Base-by-base conservation (phyloP, 2,329 filamentous ascomycete genomes). In the Dryadomyces quercus-mongolicae region DNA sequence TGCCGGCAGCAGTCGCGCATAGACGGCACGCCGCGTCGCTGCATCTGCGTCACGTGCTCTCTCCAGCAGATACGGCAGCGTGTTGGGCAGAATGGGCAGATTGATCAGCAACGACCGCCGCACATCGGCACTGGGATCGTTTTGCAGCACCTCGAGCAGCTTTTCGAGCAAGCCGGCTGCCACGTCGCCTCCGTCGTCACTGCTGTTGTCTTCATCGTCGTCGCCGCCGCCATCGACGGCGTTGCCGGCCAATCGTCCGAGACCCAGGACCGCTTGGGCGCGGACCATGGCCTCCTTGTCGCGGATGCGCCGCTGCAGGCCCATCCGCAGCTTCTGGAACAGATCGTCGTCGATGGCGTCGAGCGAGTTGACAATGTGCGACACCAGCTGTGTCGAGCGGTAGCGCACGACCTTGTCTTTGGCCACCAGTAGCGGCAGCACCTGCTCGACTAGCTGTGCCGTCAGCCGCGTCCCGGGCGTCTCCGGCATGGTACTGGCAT, bases 331-430 rank as follows among this genome's bases (percentile, higher is more conserved):
- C 56, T 88, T 80, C 62, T 90, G 83, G 66, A 95, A 98, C 12
- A 96, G 71, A 50, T 93, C 88, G 65, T 95, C 90, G 63, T 97
- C 93, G 62, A 97, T 88, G 2, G 88, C 85, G 58, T 95, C 88
- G 25, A 98, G 76, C 13, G 86, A 93, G 70, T 95, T 95, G 70
- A 98, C 85, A 58, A 96, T 84, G 66, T 95, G 88, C 2, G 90
- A 86, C 53, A 95, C 82, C 52, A 95, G 80, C 66, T 98, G 93
- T 0, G 92, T 94, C 5, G 90, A 82, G 56, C 93, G 80, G 69
- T 89, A 98, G 56, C 93, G 82, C 49, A 97, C 86, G 56, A 86
- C 86, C 69, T 96, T 97, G 70, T 98, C 93, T 70, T 95, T 97
- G 46, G 87, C 82, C 10, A 78, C 78, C 57, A 95, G 74, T n/a